phyloP scores from a whole-genome alignment of 1,139 yeast genomes.

The Meyerozyma carpophila region DNA sequence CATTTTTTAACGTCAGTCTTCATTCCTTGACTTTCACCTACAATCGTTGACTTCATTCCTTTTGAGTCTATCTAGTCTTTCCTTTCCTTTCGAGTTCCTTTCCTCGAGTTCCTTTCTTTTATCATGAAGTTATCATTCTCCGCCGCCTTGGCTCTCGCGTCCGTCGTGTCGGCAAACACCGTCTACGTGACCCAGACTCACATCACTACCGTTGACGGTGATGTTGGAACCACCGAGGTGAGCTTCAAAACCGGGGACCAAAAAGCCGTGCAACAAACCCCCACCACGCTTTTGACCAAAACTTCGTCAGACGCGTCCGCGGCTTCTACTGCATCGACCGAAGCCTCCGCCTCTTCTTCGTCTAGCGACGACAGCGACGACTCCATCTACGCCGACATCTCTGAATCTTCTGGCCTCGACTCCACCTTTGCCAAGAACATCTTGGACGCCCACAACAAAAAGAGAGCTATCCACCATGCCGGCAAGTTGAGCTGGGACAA shows the following conservation, averaged over 20 bases:
- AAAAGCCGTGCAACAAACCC: conserved; percentile 2
- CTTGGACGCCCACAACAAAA: conserved; percentile 59
- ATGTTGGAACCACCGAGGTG: conserved; percentile 4
- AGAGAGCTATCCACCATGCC: conserved; percentile 66
- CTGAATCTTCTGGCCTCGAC: conserved; percentile 16
- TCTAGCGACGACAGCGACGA: conserved; percentile 5
- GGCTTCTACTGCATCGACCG: neutral
- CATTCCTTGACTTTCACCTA: neutral
- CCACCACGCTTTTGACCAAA: conserved; percentile 7
- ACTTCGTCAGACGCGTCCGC: conserved; percentile 5
- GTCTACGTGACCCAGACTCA: conserved; percentile 21
- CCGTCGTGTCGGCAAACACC: conserved; percentile 16
- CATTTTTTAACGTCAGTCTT: neutral
- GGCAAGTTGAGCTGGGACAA: conserved; percentile 58
- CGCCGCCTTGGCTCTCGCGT: conserved; percentile 11
- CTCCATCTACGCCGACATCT: conserved; percentile 7
- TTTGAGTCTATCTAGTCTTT: neutral
- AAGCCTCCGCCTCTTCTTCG: conserved; percentile 3
- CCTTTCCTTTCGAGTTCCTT: neutral
- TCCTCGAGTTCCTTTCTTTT: neutral
- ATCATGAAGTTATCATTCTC: conserved; percentile 16
- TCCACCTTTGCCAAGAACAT: conserved; percentile 32
- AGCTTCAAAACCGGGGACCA: neutral
- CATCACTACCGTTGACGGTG: conserved; percentile 17
- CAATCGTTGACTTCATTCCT: neutral